A percentile compares a stretch with the other conserved stretches of the same genome.
phyloP scores from a whole-genome alignment of 1,284 basidiomycete species.

The Rhodotorula mucilaginosa region DNA sequence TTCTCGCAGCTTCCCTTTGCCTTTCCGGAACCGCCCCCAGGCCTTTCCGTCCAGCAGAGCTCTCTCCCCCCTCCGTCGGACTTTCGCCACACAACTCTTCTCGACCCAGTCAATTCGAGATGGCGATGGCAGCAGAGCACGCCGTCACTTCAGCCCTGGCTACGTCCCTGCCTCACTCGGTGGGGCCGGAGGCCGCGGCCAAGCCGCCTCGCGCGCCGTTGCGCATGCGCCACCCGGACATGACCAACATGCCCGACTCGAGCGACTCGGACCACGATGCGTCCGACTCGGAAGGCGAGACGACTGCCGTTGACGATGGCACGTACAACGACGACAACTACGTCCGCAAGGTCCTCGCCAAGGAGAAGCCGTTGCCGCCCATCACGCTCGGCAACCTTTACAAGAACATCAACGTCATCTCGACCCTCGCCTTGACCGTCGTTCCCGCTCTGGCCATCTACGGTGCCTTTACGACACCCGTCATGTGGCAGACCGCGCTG shows the following conservation, averaged over 20 bases:
- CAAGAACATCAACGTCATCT: slow-evolving; percentile 71
- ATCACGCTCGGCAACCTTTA: slow-evolving; percentile 66
- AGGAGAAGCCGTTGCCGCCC: slow-evolving; percentile 68
- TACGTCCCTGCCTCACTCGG: slow-evolving; percentile 13
- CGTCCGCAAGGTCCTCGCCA: slow-evolving; percentile 76
- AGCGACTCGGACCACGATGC: slow-evolving; percentile 35
- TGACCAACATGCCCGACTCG: slow-evolving; percentile 13
- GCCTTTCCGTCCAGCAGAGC: not conserved
- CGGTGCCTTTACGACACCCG: slow-evolving; percentile 62
- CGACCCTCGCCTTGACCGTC: slow-evolving; percentile 69
- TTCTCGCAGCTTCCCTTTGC: not conserved
- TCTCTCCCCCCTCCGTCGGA: slow-evolving; percentile 46
- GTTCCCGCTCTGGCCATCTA: slow-evolving; percentile 69
- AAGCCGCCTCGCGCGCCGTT: slow-evolving; percentile 22
- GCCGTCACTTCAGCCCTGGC: slow-evolving; percentile 4
- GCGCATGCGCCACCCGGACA: slow-evolving; percentile 30
- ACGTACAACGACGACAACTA: slow-evolving; percentile 82
- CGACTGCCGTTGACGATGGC: slow-evolving; percentile 54
- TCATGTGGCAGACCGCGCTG: slow-evolving; percentile 70
- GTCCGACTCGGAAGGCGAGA: slow-evolving; percentile 41
- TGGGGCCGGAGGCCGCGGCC: slow-evolving; percentile 9
- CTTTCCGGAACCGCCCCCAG: not conserved
- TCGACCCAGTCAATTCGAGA: not conserved
- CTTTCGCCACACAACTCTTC: not conserved
- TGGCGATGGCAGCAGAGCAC: not conserved